A percentile compares a stretch with the other conserved stretches of the same genome.
Evolutionary conservation across 2,329 filamentous ascomycete genomes (phyloP).

Genomic region (Whalleya microplaca): DNA sequence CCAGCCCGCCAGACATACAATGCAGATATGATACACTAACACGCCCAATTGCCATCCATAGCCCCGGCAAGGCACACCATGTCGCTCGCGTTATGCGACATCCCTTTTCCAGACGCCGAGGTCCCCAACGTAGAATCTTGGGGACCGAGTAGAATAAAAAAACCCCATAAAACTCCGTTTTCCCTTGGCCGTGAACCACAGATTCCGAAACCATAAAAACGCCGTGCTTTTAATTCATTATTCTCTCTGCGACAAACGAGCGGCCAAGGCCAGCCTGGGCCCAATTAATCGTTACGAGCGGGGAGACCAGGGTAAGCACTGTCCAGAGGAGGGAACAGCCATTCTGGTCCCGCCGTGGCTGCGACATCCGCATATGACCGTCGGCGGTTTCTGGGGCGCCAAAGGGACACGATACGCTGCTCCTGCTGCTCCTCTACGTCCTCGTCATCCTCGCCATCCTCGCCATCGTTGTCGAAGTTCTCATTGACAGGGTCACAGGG

Average conservation of each 20-base stretch:
- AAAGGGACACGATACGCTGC: constrained; percentile 5
- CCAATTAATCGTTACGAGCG: constrained; percentile 65
- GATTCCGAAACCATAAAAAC: not conserved
- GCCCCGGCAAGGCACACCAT: not conserved
- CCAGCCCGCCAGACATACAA: not conserved
- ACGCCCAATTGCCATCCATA: not conserved
- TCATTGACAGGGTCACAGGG: constrained; percentile 59
- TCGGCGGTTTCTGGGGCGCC: constrained; percentile 14
- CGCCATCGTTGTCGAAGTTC: constrained; percentile 58
- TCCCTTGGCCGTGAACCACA: not conserved
- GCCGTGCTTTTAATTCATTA: constrained; percentile 6
- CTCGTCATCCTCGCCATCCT: constrained; percentile 45
- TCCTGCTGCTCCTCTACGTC: constrained; percentile 17
- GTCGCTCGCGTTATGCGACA: not conserved
- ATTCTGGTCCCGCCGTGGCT: constrained; percentile 31
- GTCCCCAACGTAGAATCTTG: not conserved
- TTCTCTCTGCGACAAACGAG: constrained; percentile 50
- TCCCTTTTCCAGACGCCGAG: not conserved
- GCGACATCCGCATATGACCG: constrained; percentile 51
- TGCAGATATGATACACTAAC: not conserved
- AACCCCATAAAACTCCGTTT: not conserved
- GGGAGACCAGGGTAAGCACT: not conserved
- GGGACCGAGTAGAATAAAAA: not conserved
- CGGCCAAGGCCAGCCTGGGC: constrained; percentile 68
- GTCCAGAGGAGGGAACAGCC: too few species aligned